phyloP scores from a whole-genome alignment of 495 filamentous ascomycete genomes.

The Xylaria intraflava region DNA sequence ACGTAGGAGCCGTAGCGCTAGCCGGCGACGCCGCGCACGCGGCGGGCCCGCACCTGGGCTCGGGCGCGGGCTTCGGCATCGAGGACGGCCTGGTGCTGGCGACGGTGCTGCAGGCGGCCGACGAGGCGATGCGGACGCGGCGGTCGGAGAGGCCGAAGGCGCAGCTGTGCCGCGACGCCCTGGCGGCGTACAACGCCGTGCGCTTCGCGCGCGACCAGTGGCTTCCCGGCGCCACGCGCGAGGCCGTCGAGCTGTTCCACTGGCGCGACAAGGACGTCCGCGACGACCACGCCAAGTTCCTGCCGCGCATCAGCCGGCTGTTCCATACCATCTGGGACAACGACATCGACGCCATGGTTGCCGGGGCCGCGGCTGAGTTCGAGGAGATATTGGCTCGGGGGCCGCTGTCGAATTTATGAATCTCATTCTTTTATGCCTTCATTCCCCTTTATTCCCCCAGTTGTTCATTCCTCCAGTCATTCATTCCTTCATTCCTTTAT shows the following conservation, averaged over 20 bases:
- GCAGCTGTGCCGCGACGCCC: constrained; percentile 23
- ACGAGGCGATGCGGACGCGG: constrained; percentile 5
- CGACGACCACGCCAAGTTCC: constrained; percentile 25
- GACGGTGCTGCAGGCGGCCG: constrained; percentile 29
- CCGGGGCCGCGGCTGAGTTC: constrained; percentile 7
- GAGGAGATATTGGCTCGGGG: not conserved
- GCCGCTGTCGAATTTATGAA: not conserved
- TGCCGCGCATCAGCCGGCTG: constrained; percentile 17
- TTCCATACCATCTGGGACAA: constrained; percentile 39
- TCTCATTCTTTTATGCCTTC: not conserved
- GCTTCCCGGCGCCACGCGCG: constrained; percentile 30
- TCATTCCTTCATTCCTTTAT: too few relatives aligned
- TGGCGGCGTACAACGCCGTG: constrained; percentile 32
- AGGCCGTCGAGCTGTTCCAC: constrained; percentile 35
- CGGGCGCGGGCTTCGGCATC: constrained; percentile 49
- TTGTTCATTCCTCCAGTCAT: too few relatives aligned
- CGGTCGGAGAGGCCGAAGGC: constrained; percentile 1
- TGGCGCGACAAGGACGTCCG: constrained; percentile 27
- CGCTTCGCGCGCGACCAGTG: constrained; percentile 33
- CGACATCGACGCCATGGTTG: constrained; percentile 31
- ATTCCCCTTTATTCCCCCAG: too few relatives aligned
- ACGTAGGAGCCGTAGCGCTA: constrained; percentile 13
- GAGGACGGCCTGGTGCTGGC: constrained; percentile 47
- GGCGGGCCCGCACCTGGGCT: constrained; percentile 42
- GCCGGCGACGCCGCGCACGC: constrained; percentile 38